phyloP scores from a whole-genome alignment of 805 yeast species.

The Candida easanensis region DNA sequence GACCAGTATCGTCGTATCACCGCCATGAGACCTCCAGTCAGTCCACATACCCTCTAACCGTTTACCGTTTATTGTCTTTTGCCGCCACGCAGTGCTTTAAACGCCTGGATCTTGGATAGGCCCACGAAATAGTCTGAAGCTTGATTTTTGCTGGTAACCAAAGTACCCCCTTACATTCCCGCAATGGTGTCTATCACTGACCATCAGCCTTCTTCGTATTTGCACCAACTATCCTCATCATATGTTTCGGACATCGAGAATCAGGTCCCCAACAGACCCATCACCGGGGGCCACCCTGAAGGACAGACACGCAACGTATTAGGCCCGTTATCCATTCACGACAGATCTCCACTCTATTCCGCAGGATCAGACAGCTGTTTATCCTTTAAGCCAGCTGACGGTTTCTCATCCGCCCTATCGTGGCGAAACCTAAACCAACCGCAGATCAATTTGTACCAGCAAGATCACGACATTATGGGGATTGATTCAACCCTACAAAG shows the following conservation, averaged over 20 bases:
- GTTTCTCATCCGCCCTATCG: background rate
- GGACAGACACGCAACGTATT: background rate
- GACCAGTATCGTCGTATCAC: too few relatives aligned
- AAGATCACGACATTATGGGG: constrained; percentile 1
- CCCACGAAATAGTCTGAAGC: too few relatives aligned
- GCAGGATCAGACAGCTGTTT: constrained; percentile 4
- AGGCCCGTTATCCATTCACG: constrained; percentile 2
- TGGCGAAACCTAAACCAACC: background rate
- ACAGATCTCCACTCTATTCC: background rate
- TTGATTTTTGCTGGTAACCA: too few relatives aligned
- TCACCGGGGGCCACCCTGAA: background rate
- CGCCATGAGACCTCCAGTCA: too few relatives aligned
- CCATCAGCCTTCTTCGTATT: background rate
- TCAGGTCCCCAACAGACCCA: background rate
- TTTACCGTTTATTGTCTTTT: too few relatives aligned
- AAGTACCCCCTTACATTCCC: too few relatives aligned
- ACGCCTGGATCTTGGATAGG: too few relatives aligned
- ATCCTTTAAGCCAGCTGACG: constrained; percentile 1
- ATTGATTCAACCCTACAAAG: constrained; percentile 7
- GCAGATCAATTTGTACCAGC: constrained; percentile 1
- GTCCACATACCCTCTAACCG: too few relatives aligned
- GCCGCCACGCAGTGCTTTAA: too few relatives aligned
- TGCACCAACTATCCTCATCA: background rate
- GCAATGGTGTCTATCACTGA: background rate
- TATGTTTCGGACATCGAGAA: constrained; percentile 1